Evolutionary conservation across 305 asterid species (phyloP), one percentile per base, ranked within the genome.

Genomic region (Fraxinus greggii): DNA sequence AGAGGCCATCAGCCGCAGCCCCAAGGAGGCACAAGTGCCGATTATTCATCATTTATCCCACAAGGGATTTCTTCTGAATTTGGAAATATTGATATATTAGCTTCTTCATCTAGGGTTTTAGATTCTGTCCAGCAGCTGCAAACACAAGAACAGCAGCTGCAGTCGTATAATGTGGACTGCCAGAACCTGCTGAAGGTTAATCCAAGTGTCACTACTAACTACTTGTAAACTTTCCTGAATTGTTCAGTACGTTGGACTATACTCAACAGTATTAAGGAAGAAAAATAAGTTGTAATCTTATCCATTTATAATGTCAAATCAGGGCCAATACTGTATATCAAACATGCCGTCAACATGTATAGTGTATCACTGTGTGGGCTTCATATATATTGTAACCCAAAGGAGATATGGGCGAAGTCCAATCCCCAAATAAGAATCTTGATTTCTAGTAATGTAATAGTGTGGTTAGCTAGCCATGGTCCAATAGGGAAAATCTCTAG

Each of bases 91-190:
- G 65, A 26, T 76, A 77, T 86, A 51, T 84, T 78, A 13, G 78
- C 88, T 74, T 83, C 88, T 26, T 92, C 98, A 1, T 89, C 93
- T 8, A 86, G 89, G 85, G 87, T 79, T 1, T 75, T 83, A 32
- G 89, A 87, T 40, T 73, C 90, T 19, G 73, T 82, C 28, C 78
- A 72, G 36, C 85, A 84, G 78, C 88, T 84, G 3, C 92, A 76
- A 48, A 85, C 79, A 33, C 92, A 87, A n/a, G 67, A 78, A 8
- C 69, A 82, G 79, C 69, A 82, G 79, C 92, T 90, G 84, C 93
- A 88, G 85, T 84, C 90, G 9, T 94, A 80, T 40, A 81, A 92
- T 80, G 23, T 89, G 89, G 92, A 90, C 89, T 81, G 35, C 97
- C 81, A 86, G 83, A 72, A 87, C 89, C 84, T 94, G 98, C 94